These are phyloP conservation scores for Talaromyces sp. DNA, from an alignment of 2,329 filamentous ascomycete genomes.

Conservation along the genomic window DNA sequence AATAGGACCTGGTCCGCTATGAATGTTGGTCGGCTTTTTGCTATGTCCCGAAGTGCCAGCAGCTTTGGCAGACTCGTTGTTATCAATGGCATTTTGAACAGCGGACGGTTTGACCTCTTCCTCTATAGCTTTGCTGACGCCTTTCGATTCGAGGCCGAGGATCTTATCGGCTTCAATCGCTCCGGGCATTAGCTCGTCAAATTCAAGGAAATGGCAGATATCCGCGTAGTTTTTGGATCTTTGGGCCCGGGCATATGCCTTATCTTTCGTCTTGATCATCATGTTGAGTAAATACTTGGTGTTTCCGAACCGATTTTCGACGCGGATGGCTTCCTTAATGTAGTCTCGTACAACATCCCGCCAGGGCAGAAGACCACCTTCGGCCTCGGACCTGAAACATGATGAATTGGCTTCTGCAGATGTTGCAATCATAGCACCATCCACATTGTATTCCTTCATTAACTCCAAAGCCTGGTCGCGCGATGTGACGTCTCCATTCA, in stretches of 20 bases:
- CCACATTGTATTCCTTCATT: conserved; percentile 74
- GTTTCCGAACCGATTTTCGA: conserved; percentile 85
- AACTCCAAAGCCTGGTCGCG: conserved; percentile 70
- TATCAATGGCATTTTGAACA: conserved; percentile 33
- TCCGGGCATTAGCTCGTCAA: conserved; percentile 60
- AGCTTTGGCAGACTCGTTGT: conserved; percentile 35
- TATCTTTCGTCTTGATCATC: conserved; percentile 76
- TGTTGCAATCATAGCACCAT: conserved; percentile 96
- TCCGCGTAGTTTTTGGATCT: conserved; percentile 68
- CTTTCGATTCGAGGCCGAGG: conserved; percentile 40
- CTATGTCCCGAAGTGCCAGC: conserved; percentile 25
- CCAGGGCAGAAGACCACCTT: conserved; percentile 73
- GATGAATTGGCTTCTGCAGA: conserved; percentile 87
- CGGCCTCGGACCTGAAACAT: conserved; percentile 68
- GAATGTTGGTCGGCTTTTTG: conserved; percentile 8
- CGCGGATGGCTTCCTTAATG: conserved; percentile 66
- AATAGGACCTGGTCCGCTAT: conserved; percentile 31
- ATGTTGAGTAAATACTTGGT: conserved; percentile 88
- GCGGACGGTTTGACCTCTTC: conserved; percentile 25
- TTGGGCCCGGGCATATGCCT: conserved; percentile 60
- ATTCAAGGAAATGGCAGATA: conserved; percentile 62
- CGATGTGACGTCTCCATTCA: conserved; percentile 87
- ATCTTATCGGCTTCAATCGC: conserved; percentile 65
- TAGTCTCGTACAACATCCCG: conserved; percentile 73
- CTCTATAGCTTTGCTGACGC: conserved; percentile 19